These are phyloP conservation scores for Globisporangium parvum DNA, from an alignment of 352 stramenopile species.

Conservation along the genomic window DNA sequence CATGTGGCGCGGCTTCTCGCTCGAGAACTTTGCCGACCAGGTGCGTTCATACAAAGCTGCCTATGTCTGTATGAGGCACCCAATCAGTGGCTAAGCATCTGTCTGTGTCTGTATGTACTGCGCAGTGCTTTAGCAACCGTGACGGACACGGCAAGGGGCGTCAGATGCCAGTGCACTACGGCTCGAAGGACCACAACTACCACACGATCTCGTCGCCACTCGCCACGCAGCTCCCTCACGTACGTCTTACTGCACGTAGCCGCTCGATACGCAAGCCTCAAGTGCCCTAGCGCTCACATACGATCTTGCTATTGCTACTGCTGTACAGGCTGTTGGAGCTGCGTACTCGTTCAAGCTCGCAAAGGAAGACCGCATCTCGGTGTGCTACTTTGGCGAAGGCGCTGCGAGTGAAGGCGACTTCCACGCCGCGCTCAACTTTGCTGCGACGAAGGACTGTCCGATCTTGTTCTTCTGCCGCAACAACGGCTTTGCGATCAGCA, in stretches of 20 bases:
- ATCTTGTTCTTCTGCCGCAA: constrained; percentile 98
- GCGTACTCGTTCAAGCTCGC: constrained; percentile 96
- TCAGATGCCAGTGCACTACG: constrained; percentile 99
- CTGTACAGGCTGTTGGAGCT: constrained; percentile 88
- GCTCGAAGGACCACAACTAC: constrained; percentile 92
- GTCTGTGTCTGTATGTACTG: neutral
- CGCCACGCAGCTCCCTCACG: constrained; percentile 95
- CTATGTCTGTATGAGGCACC: neutral
- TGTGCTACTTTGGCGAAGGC: constrained; percentile 97
- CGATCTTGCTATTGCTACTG: neutral
- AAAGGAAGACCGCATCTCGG: constrained; percentile 85
- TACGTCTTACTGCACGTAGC: constrained; percentile 10
- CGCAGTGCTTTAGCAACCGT: constrained; percentile 93
- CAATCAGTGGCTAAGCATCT: neutral
- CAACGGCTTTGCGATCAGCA: constrained; percentile 99
- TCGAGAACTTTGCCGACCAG: constrained; percentile 97
- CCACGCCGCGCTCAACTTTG: constrained; percentile 96
- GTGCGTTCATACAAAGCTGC: constrained; percentile 9
- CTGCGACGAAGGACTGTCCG: constrained; percentile 92
- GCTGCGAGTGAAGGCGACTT: constrained; percentile 96
- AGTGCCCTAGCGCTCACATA: neutral
- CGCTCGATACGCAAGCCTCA: neutral
- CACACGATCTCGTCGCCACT: constrained; percentile 97
- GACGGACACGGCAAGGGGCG: constrained; percentile 94
- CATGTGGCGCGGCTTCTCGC: constrained; percentile 97